phyloP scores from a whole-genome alignment of 768 basidiomycete species.

The Floccularia luteovirens region DNA sequence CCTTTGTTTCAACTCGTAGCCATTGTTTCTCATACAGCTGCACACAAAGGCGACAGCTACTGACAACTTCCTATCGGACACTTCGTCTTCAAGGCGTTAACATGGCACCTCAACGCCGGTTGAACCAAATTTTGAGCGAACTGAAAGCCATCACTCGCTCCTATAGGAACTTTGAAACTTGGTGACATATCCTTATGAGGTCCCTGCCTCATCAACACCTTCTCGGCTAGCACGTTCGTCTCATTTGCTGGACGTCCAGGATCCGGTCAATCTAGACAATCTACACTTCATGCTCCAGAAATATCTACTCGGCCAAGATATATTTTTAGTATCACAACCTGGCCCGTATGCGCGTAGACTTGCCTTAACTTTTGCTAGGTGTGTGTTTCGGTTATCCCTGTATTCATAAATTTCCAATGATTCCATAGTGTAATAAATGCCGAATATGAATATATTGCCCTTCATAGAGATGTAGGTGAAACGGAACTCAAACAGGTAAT shows the following conservation, averaged over 20 bases:
- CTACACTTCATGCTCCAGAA: conserved; percentile 65
- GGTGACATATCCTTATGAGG: conserved; percentile 50
- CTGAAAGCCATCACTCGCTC: conserved; percentile 28
- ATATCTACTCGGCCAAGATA: conserved; percentile 58
- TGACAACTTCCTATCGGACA: too few relatives aligned
- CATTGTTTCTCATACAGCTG: too few relatives aligned
- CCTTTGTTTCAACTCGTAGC: too few relatives aligned
- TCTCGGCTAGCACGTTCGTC: conserved; percentile 38
- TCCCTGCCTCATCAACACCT: conserved; percentile 39
- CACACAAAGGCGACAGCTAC: too few relatives aligned
- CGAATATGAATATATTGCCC: conserved; percentile 61
- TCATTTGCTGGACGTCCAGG: conserved; percentile 40
- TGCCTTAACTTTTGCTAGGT: conserved; percentile 60
- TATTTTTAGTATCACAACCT: conserved; percentile 59
- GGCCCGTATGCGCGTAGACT: conserved; percentile 59
- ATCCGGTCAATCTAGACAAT: conserved; percentile 48
- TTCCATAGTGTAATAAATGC: conserved; percentile 45
- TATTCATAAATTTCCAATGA: conserved; percentile 1
- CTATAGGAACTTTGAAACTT: conserved; percentile 48
- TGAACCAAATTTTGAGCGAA: conserved; percentile 38
- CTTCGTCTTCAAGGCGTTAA: too few relatives aligned
- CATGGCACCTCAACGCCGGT: conserved; percentile 36
- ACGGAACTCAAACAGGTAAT: conserved; percentile 61
- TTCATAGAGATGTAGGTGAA: conserved; percentile 66
- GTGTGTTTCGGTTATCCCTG: conserved; percentile 1